Evolutionary conservation across 371 early-diverging fungal genomes (phyloP).

Genomic region (Basidiobolus meristosporus): DNA sequence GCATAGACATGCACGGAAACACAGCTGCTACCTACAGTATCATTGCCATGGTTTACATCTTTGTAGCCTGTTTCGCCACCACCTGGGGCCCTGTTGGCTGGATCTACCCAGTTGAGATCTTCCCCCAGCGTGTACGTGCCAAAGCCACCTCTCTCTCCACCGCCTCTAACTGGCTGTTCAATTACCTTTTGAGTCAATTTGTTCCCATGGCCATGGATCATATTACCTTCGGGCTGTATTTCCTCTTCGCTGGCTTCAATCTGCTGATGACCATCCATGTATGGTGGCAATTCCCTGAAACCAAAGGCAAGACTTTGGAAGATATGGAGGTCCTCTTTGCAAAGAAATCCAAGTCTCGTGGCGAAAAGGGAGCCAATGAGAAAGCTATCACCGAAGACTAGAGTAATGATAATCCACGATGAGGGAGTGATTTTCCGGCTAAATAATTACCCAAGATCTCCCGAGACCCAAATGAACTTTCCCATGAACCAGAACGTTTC

Average conservation of each 20-base stretch:
- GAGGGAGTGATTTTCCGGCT: no score
- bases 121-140: constrained; percentile 27
- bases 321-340: constrained; percentile 47
- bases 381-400: no score
- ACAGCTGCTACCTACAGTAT: constrained; percentile 23
- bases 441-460: no score
- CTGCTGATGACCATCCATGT: constrained; percentile 37
- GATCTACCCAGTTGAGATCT: constrained; percentile 81
- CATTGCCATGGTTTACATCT: constrained; percentile 44
- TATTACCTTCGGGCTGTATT: constrained; percentile 14
- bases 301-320: constrained; percentile 55
- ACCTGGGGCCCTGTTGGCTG: constrained; percentile 85
- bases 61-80: constrained; percentile 54
- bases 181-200: constrained; percentile 40
- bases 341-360: no score
- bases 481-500: no score
- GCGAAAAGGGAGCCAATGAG: no score
- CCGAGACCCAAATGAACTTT: no score
- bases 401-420: no score
- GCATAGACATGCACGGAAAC: no score
- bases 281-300: constrained; percentile 62
- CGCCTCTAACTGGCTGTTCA: constrained; percentile 75
- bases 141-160: constrained; percentile 76
- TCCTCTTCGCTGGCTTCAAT: constrained; percentile 37
- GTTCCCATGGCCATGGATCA: constrained; percentile 33